These are phyloP conservation scores for Metrosideros polymorpha DNA, from an alignment of 441 rosid species.

Conservation along the genomic window DNA sequence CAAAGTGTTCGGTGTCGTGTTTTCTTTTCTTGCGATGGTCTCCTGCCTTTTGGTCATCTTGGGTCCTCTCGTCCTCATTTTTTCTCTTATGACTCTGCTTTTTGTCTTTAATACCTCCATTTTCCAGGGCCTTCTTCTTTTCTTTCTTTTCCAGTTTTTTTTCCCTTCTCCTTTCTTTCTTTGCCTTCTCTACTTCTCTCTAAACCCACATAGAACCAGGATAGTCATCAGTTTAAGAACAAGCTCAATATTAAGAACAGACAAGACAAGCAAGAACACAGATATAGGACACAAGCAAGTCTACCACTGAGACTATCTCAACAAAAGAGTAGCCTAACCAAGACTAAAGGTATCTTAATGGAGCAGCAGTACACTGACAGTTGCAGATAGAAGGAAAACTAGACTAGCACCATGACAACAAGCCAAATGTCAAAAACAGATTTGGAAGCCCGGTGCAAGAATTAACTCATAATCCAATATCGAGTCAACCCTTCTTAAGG, in stretches of 20 bases:
- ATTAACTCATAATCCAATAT: background rate
- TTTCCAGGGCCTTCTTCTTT: constrained; percentile 15
- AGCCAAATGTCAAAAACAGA: background rate
- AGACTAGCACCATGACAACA: background rate
- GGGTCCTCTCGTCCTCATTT: constrained; percentile 16
- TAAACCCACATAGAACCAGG: constrained; percentile 19
- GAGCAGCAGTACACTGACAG: background rate
- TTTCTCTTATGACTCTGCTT: constrained; percentile 35
- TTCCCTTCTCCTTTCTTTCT: constrained; percentile 32
- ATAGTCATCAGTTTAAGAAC: constrained; percentile 7
- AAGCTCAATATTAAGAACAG: background rate
- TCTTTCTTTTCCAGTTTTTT: constrained; percentile 29
- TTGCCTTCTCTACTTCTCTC: constrained; percentile 28
- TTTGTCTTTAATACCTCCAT: constrained; percentile 19
- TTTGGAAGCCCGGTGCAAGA: background rate
- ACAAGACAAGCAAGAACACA: background rate
- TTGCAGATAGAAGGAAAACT: background rate
- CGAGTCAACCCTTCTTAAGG: background rate
- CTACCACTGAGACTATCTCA: background rate
- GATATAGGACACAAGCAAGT: background rate
- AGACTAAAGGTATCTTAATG: background rate
- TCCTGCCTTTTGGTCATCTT: constrained; percentile 20
- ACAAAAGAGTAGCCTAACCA: background rate
- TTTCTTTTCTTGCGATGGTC: constrained; percentile 22
- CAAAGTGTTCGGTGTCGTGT: constrained; percentile 19